phyloP scores from a whole-genome alignment of 2,329 filamentous ascomycete genomes.

The Cytospora piceicola region DNA sequence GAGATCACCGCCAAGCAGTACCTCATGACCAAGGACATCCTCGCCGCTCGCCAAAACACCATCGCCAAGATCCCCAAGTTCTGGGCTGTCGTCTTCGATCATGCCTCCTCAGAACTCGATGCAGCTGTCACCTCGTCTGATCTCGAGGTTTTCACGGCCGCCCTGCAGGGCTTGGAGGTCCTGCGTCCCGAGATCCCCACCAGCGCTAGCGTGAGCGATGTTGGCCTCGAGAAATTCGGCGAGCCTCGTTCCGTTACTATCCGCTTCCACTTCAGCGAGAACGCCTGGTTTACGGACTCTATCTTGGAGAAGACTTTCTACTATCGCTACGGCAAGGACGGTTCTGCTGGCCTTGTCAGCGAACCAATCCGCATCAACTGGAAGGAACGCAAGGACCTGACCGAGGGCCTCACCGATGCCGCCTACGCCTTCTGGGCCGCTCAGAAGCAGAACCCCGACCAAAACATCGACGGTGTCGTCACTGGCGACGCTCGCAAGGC shows the following conservation, averaged over 20 bases:
- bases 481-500: slow-evolving; percentile 30
- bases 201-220: slow-evolving; percentile 38
- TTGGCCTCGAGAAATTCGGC: slow-evolving; percentile 46
- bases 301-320: slow-evolving; percentile 70
- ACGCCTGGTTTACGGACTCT: slow-evolving; percentile 64
- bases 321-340: slow-evolving; percentile 61
- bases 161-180: slow-evolving; percentile 61
- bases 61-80: slow-evolving; percentile 65
- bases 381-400: slow-evolving; percentile 68
- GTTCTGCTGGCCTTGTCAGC: slow-evolving; percentile 53
- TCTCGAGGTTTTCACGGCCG: slow-evolving; percentile 58
- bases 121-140: slow-evolving; percentile 65
- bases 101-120: slow-evolving; percentile 60
- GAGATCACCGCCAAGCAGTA: slow-evolving; percentile 41
- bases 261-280: slow-evolving; percentile 58
- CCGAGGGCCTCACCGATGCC: slow-evolving; percentile 63
- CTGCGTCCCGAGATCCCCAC: slow-evolving; percentile 45
- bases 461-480: slow-evolving; percentile 31
- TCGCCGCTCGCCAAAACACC: slow-evolving; percentile 61
- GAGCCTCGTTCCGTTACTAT: slow-evolving; percentile 67
- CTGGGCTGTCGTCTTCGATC: slow-evolving; percentile 71
- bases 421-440: slow-evolving; percentile 61
- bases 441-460: slow-evolving; percentile 47
- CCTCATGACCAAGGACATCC: slow-evolving; percentile 44
- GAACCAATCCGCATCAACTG: slow-evolving; percentile 69